These are phyloP conservation scores for Rhodomyrtus psidioides DNA, from an alignment of 441 rosid species.

Conservation along the genomic window DNA sequence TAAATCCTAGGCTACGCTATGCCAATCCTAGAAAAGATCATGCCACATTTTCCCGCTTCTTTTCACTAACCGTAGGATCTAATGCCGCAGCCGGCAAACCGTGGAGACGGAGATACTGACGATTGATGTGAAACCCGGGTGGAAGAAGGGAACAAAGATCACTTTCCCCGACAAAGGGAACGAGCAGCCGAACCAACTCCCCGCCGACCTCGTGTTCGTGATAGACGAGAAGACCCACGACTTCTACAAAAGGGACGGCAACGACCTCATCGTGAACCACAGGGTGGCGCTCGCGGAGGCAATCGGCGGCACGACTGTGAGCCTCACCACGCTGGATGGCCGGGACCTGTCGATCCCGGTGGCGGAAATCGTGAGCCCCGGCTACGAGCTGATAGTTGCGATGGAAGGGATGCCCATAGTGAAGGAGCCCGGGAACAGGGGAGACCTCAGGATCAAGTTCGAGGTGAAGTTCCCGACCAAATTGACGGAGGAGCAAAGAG, in stretches of 20 bases:
- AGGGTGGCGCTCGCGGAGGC: slow-evolving; percentile 73
- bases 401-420: slow-evolving; percentile 91
- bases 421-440: slow-evolving; percentile 70
- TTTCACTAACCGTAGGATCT: not conserved
- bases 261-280: slow-evolving; percentile 54
- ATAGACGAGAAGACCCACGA: slow-evolving; percentile 79
- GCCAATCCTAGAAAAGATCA: not conserved
- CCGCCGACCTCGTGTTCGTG: slow-evolving; percentile 83
- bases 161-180: slow-evolving; percentile 92
- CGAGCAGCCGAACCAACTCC: slow-evolving; percentile 74
- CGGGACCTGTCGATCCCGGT: slow-evolving; percentile 52
- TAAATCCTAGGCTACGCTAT: not conserved
- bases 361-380: slow-evolving; percentile 65
- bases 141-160: slow-evolving; percentile 95
- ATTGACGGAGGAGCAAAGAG: slow-evolving; percentile 58
- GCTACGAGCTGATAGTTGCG: slow-evolving; percentile 65
- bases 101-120: slow-evolving; percentile 74
- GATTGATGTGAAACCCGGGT: slow-evolving; percentile 86
- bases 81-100: slow-evolving; percentile 38
- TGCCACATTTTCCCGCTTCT: not conserved
- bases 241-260: slow-evolving; percentile 65
- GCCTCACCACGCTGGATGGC: slow-evolving; percentile 55
- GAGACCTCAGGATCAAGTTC: slow-evolving; percentile 61
- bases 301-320: slow-evolving; percentile 61
- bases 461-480: slow-evolving; percentile 74